Conservation (phyloP, 2,329 filamentous ascomycete genomes). For the Ascochyta pisi region DNA sequence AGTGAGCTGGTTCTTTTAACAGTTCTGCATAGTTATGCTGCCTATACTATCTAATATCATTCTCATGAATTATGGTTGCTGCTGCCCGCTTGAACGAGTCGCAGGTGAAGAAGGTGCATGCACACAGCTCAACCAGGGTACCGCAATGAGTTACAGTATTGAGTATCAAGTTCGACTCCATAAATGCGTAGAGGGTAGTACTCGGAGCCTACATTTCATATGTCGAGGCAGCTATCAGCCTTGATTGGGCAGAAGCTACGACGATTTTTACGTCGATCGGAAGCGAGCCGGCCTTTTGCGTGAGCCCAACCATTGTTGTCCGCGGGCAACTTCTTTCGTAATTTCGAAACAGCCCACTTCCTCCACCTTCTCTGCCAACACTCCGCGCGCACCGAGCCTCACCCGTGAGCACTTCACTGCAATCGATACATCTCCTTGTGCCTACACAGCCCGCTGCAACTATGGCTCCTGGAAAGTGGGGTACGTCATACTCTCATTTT, state of each 20-base stretch:
- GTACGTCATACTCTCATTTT: constrained; percentile 48
- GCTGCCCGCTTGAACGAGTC: too few species aligned
- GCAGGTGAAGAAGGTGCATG: too few species aligned
- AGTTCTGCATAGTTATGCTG: not conserved
- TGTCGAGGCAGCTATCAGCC: not conserved
- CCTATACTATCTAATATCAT: constrained; percentile 10
- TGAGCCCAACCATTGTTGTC: constrained; percentile 39
- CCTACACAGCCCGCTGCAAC: constrained; percentile 28
- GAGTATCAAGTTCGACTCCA: not conserved
- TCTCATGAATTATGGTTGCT: not conserved
- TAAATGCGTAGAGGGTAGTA: not conserved
- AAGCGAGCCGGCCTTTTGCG: constrained; percentile 27
- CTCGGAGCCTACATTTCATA: constrained; percentile 1
- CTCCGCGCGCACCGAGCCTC: constrained; percentile 7
- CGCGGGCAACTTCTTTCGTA: constrained; percentile 28
- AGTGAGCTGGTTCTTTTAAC: not conserved
- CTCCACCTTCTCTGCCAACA: constrained; percentile 17
- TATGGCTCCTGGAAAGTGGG: constrained; percentile 51
- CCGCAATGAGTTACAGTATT: not conserved
- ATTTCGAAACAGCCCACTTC: constrained; percentile 22
- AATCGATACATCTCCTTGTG: not conserved
- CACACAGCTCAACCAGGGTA: too few species aligned
- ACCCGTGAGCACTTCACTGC: not conserved
- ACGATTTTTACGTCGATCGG: constrained; percentile 31
- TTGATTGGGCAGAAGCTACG: constrained; percentile 41